phyloP scores from a whole-genome alignment of 2,329 filamentous ascomycete genomes.

The Cordyceps cateniannulata region DNA sequence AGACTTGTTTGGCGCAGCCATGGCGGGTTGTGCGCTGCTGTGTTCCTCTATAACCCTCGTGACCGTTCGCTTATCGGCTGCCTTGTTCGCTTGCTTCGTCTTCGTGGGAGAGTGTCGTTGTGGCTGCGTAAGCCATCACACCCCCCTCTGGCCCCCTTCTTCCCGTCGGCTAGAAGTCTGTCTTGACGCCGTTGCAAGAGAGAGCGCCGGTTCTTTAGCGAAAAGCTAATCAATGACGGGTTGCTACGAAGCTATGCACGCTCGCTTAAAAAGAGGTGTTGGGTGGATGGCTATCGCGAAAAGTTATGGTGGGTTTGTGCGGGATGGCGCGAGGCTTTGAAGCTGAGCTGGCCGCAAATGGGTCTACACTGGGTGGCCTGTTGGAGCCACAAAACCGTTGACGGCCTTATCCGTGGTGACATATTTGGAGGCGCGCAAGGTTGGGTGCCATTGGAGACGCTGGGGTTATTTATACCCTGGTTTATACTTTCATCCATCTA shows the following conservation, averaged over 20 bases:
- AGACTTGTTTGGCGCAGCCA: conserved; percentile 43
- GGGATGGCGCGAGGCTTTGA: conserved; percentile 5
- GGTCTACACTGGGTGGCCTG: neutral
- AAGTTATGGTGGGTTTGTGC: conserved; percentile 5
- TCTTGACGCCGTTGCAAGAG: too few species aligned
- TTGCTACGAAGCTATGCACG: too few species aligned
- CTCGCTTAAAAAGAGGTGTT: too few species aligned
- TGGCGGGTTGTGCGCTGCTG: conserved; percentile 21
- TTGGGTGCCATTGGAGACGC: too few species aligned
- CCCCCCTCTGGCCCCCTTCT: neutral
- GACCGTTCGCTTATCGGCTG: neutral
- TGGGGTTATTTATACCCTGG: too few species aligned
- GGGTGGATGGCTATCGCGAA: neutral
- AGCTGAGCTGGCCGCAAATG: conserved; percentile 4
- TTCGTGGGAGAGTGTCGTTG: neutral
- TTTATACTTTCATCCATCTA: too few species aligned
- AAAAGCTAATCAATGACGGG: neutral
- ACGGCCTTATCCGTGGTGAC: neutral
- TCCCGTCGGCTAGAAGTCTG: neutral
- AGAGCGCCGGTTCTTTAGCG: neutral
- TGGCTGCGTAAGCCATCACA: conserved; percentile 3
- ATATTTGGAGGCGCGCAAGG: too few species aligned
- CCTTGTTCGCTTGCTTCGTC: neutral
- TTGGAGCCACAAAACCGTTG: neutral
- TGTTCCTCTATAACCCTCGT: neutral